phyloP scores from a whole-genome alignment of 768 basidiomycete species.

The Aureoboletus auriporus region DNA sequence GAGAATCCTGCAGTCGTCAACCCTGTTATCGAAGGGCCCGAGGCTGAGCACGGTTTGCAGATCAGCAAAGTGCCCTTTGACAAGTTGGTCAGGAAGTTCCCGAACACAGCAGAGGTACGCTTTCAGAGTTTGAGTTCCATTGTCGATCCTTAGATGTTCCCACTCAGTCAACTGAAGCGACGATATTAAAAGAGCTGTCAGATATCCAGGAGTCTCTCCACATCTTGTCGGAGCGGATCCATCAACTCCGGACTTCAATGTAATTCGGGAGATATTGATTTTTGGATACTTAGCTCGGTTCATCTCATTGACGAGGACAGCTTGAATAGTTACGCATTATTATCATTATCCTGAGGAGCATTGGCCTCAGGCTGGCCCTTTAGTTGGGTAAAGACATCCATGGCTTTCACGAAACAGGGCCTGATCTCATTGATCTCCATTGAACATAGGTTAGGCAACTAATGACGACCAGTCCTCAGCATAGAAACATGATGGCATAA shows the following conservation, averaged over 20 bases:
- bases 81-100: slow-evolving; percentile 67
- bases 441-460: slow-evolving; percentile 82
- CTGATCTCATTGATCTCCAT: slow-evolving; percentile 95
- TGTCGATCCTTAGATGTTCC: slow-evolving; percentile 2
- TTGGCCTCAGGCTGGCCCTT: slow-evolving; percentile 18
- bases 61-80: slow-evolving; percentile 71
- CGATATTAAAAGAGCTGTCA: slow-evolving; percentile 60
- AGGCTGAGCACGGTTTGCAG: slow-evolving; percentile 48
- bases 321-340: slow-evolving; percentile 1
- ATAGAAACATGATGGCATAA: not conserved
- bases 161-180: slow-evolving; percentile 63
- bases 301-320: not conserved
- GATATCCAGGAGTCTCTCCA: slow-evolving; percentile 45
- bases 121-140: slow-evolving; percentile 1
- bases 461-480: not conserved
- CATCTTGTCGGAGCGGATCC: slow-evolving; percentile 34
- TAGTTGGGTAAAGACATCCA: slow-evolving; percentile 68
- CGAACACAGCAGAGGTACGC: slow-evolving; percentile 65
- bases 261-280: not conserved
- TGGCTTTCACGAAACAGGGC: slow-evolving; percentile 81
- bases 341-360: slow-evolving; percentile 4
- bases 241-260: slow-evolving; percentile 20
- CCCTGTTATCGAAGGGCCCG: slow-evolving; percentile 56
- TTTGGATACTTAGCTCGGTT: not conserved
- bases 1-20: slow-evolving; percentile 53